Base-by-base conservation (phyloP, 306 rosid genomes). In the Cyamopsis tetragonoloba region DNA sequence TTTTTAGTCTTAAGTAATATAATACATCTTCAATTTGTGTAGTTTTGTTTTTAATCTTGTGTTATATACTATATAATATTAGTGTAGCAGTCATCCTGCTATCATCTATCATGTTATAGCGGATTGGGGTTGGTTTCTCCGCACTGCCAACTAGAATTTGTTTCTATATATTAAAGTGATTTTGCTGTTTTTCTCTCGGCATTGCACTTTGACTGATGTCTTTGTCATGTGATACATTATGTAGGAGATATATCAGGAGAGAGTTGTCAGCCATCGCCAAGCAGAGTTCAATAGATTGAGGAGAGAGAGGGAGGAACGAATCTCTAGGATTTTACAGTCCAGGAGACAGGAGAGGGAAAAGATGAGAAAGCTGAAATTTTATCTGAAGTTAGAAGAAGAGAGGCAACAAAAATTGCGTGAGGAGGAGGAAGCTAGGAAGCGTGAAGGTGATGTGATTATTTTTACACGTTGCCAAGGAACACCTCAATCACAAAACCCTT, bases 351-450 rank as follows among this genome's bases (percentile, higher is more conserved):
- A 90, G 50, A 85, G 96, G 78, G 96, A 85, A 17, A 73, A 48
- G 24, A 62, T 72, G 82, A 86, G 99, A 75, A 95, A 90, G 88
- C 80, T 81, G 70, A 88, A 88, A 71, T 88, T 55, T 68, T 90
- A 83, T 72, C 86, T 95, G 53, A 81, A 71, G 56, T 47, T 79
- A 12, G 97, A 95, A 70, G 99, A 95, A 74, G 99, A 95, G 79
- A 88, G 83, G 37, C 85, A 55, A 12, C 78, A 60, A 43, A 95
- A 73, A 72, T 70, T 86, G 81, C 84, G 7, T 0, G 97, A 86
- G 82, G 96, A 85, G 74, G 97, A 90, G 82, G 97, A 95, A 78
- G 89, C 91, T 12, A 74, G 77, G 39, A 91, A 80, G 73, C 92
- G 8, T 3, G 97, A 95, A 88, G 97, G 99, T 95, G 75, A 62